Evolutionary conservation across 345 rosid genomes (phyloP), one percentile per base, ranked within the genome.

Genomic region (Pelargonium nanum): DNA sequence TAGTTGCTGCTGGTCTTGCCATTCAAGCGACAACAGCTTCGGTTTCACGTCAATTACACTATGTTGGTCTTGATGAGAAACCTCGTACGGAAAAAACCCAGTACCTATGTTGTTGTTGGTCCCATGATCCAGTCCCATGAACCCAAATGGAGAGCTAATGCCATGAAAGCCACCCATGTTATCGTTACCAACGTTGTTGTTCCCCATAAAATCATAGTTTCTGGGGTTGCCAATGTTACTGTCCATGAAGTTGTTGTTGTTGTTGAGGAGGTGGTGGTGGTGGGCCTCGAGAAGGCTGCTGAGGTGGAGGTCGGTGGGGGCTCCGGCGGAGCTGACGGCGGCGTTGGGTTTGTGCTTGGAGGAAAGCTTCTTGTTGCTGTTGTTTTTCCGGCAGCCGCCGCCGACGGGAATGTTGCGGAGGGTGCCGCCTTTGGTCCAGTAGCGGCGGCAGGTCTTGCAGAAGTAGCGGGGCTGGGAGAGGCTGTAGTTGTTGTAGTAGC

Each of bases 361-460:
- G 53, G 71, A 62, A 64, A 71, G 80, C 74, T 81, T 88, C 82
- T 83, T 88, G 77, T 83, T 88, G 76, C 1, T 30, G 40, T 30
- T 40, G 48, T 40, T 40, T 12, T 88, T 88, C 24, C 91, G 78
- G 69, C 96, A 88, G 52, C 96, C 92, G 22, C 96, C 96, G 48
- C 96, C 96, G 3, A 88, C 96, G 0, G 96, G 96, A 50, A 88
- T 88, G 80, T 88, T 88, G 62, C 92, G 71, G 9, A 85, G 60
- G 22, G 96, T 88, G 32, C 96, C 96, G 1, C 96, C 96, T 75
- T 88, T 83, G 55, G 92, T 88, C 96, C 92, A 88, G 78, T 88
- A 88, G 81, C 96, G 80, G 56, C 96, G 77, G 67, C 91, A 88
- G 40, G 92, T 82, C 74, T 88, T 88, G 85, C 96, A 88, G 60